Conservation (phyloP, 2,329 filamentous ascomycete genomes). For the Tolypocladium inflatum region DNA sequence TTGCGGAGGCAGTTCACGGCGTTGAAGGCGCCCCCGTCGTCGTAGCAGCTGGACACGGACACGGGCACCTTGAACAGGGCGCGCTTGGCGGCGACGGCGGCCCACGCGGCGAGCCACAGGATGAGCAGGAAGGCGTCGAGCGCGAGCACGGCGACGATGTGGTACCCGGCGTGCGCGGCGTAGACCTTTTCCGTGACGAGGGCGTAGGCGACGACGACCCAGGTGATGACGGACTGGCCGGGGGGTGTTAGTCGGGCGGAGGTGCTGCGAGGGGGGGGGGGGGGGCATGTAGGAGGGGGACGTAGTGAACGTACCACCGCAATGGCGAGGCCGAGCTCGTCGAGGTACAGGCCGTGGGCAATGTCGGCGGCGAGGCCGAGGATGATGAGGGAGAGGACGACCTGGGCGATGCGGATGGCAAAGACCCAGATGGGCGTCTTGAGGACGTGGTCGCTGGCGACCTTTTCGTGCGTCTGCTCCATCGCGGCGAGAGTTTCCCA, state of each 20-base stretch:
- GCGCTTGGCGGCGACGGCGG: constrained; percentile 29
- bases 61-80: constrained; percentile 23
- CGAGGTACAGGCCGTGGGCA: constrained; percentile 29
- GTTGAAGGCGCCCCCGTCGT: constrained; percentile 29
- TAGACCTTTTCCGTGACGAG: constrained; percentile 30
- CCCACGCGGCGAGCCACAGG: constrained; percentile 37
- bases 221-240: constrained; percentile 33
- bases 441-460: constrained; percentile 20
- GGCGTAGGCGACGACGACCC: constrained; percentile 31
- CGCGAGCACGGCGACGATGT: constrained; percentile 32
- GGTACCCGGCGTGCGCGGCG: constrained; percentile 25
- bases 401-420: constrained; percentile 28
- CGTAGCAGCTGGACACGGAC: constrained; percentile 18
- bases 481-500: constrained; percentile 1
- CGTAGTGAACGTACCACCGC: constrained; percentile 31
- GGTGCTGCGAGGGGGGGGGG: too few relatives aligned
- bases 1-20: constrained; percentile 25
- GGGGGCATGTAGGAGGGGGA: constrained; percentile 1
- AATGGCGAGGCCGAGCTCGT: constrained; percentile 29
- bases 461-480: constrained; percentile 9
- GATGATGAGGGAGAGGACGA: constrained; percentile 31
- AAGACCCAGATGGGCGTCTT: constrained; percentile 33
- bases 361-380: constrained; percentile 31
- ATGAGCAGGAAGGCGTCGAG: constrained; percentile 34
- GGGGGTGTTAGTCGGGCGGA: constrained; percentile 1